Evolutionary conservation across 1,284 basidiomycete species (phyloP).

Genomic region (Waitea zeae): DNA sequence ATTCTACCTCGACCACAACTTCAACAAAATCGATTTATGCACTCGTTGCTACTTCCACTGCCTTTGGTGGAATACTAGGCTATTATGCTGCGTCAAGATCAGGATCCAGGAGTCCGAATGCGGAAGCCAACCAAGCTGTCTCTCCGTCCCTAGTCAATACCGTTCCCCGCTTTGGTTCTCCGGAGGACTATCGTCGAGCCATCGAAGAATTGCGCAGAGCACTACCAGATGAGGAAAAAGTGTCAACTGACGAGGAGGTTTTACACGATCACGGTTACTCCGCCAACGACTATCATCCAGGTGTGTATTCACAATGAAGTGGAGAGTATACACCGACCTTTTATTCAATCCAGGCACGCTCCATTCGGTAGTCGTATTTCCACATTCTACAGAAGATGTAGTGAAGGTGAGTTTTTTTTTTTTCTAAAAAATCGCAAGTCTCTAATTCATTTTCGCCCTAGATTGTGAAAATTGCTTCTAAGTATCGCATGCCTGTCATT

Average conservation of each 20-base stretch:
- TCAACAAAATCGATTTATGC: no score
- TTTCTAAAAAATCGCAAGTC: no score
- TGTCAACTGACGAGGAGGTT: conserved; percentile 38
- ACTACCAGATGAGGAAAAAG: conserved; percentile 21
- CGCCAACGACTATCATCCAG: conserved; percentile 35
- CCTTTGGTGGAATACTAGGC: no score
- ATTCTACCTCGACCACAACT: no score
- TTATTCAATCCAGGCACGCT: conserved; percentile 49
- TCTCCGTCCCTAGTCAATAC: no score
- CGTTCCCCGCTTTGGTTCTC: conserved; percentile 23
- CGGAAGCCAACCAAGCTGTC: no score
- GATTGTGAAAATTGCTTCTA: conserved; percentile 39
- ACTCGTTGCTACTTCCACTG: no score
- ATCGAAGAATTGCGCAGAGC: conserved; percentile 26
- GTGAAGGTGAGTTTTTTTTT: no score
- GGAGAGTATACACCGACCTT: conserved; percentile 13
- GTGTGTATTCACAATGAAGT: conserved; percentile 14
- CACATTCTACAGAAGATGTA: conserved; percentile 34
- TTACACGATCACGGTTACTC: conserved; percentile 40
- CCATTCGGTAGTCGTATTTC: conserved; percentile 42
- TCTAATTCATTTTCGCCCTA: no score
- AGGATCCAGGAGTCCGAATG: no score
- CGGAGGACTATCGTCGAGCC: conserved; percentile 30
- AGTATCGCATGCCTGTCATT: conserved; percentile 33
- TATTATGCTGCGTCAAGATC: no score